Evolutionary conservation across 2,329 filamentous ascomycete species (phyloP), one percentile per base, ranked within the genome.

Genomic region (Penicillium sp.): DNA sequence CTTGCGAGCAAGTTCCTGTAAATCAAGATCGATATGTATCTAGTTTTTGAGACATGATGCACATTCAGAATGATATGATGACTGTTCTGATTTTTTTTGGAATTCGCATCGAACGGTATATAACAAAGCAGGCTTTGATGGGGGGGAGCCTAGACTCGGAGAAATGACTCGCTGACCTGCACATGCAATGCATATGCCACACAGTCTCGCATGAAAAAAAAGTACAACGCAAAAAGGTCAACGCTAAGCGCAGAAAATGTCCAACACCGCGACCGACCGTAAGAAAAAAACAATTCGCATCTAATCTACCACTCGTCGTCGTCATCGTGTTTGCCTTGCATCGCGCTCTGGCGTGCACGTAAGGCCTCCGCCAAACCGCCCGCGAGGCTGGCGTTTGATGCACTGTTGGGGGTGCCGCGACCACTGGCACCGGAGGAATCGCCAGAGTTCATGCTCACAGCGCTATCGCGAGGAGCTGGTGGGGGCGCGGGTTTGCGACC

Each of bases 281-380:
- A 36, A 18, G 18, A 18, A 18, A 18, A 18, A 18, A 54, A 46
- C 44, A 41, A 54, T 38, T 4, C 14, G 52, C 21, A 43, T 45
- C 46, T 45, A 59, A 49, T 67, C 67, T 75, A 89, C 87, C 87
- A 89, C 67, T 90, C 85, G 60, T 88, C 87, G 44, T 89, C 86
- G 16, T 88, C 85, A 18, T 87, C 83, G 53, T 83, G 79, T 72
- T 84, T 84, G 66, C 82, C 84, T 43, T 87, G 85, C 87, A 91
- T 90, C 5, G 88, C 88, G 60, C 84, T 86, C 77, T 92, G 88
- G 64, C 90, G 81, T 41, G 88, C 88, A 64, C 89, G 77, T 64
- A 94, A 75, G n/a, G 89, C 89, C 69, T 92, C 89, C 2, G 90
- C 90, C 62, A 94, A 75, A 43, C 88, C 89, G 45, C 88, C 88